phyloP scores from a whole-genome alignment of 768 basidiomycete genomes.

The Hygrocybe coccinea region DNA sequence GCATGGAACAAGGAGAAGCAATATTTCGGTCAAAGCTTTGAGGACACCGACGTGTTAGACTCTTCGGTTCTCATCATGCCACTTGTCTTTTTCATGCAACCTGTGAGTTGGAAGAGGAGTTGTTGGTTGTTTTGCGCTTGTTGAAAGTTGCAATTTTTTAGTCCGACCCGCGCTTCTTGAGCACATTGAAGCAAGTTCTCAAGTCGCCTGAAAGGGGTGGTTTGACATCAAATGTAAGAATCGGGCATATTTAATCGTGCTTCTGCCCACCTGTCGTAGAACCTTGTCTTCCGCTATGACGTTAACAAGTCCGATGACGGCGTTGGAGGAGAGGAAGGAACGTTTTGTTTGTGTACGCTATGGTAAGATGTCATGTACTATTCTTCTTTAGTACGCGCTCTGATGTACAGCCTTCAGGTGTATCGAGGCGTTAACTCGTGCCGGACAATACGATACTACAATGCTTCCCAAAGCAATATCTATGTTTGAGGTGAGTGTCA shows the following conservation, averaged over 20 bases:
- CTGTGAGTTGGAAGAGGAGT: constrained; percentile 40
- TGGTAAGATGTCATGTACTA: constrained; percentile 42
- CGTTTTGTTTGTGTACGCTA: constrained; percentile 84
- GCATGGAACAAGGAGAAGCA: constrained; percentile 72
- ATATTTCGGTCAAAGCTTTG: constrained; percentile 86
- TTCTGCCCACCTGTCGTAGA: constrained; percentile 39
- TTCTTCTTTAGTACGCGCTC: neutral
- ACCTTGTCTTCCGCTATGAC: constrained; percentile 87
- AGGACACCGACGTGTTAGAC: constrained; percentile 76
- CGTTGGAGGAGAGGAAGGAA: constrained; percentile 93
- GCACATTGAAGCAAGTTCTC: constrained; percentile 77
- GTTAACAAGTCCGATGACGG: constrained; percentile 82
- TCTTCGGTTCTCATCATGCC: constrained; percentile 91
- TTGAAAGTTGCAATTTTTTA: constrained; percentile 22
- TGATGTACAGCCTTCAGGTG: constrained; percentile 44
- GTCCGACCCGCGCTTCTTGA: constrained; percentile 86
- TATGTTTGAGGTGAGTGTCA: constrained; percentile 79
- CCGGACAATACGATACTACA: constrained; percentile 67
- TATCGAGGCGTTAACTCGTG: constrained; percentile 84
- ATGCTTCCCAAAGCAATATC: constrained; percentile 63
- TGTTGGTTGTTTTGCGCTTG: neutral
- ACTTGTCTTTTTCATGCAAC: constrained; percentile 84
- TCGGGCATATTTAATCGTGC: neutral
- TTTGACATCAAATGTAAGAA: constrained; percentile 74
- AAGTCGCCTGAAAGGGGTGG: constrained; percentile 87